Evolutionary conservation across 768 basidiomycete species (phyloP).

Genomic region (Cystobasidium ongulense): DNA sequence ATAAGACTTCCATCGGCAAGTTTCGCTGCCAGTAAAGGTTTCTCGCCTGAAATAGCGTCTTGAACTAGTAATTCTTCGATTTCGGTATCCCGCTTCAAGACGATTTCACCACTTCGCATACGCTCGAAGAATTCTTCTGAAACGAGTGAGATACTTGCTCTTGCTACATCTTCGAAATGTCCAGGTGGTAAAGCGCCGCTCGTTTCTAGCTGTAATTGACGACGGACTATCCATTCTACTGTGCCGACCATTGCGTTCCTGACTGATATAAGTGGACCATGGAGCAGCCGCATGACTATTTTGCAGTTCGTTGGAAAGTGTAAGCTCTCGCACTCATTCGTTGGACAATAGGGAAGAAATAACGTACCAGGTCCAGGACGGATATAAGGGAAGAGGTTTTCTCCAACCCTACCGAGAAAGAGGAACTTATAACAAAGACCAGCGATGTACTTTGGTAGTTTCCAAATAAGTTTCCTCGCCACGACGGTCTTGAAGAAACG

Average conservation of each 20-base stretch:
- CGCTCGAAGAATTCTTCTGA: conserved; percentile 16
- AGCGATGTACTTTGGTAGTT: conserved; percentile 28
- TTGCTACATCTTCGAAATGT: conserved; percentile 26
- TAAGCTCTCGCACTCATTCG: neutral
- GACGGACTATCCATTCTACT: conserved; percentile 4
- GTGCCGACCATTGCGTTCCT: conserved; percentile 19
- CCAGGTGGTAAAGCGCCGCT: conserved; percentile 16
- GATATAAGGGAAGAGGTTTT: conserved; percentile 28
- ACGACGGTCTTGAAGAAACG: conserved; percentile 7
- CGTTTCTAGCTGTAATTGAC: conserved; percentile 7
- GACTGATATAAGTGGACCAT: neutral
- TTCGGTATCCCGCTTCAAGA: conserved; percentile 19
- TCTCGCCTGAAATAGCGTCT: neutral
- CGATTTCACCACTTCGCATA: neutral
- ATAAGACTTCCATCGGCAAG: conserved; percentile 15
- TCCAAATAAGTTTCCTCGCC: conserved; percentile 27
- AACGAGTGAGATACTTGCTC: conserved; percentile 27
- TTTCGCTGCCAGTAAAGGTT: neutral
- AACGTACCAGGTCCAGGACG: conserved; percentile 8
- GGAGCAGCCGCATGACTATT: conserved; percentile 25
- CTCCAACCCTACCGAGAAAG: conserved; percentile 16
- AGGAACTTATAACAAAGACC: conserved; percentile 27
- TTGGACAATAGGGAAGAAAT: neutral
- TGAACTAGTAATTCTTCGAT: conserved; percentile 6
- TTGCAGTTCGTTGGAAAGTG: no score